A percentile compares a stretch with the other conserved stretches of the same genome.
Conservation (phyloP, 2,329 filamentous ascomycete species). For the Graphilbum ipis-grandicollis region DNA sequence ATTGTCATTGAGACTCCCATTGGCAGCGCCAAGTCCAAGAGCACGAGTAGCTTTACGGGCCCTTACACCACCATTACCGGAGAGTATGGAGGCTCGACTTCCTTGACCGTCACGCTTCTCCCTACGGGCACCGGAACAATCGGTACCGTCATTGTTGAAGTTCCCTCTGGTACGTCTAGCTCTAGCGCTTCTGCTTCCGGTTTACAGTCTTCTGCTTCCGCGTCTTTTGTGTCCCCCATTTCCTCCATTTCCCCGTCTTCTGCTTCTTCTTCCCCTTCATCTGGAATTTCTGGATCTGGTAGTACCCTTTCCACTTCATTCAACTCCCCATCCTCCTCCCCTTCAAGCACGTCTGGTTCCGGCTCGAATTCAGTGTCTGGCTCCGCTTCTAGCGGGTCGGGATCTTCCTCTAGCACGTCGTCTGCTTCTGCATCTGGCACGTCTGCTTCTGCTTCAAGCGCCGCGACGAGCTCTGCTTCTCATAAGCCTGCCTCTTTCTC, state of each 20-base stretch:
- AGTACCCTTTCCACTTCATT: no score
- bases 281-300: no score
- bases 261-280: no score
- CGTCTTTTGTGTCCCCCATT: no score
- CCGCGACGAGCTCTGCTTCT: no score
- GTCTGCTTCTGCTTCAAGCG: no score
- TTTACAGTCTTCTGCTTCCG: no score
- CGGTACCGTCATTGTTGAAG: constrained; percentile 1
- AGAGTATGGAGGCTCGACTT: neutral
- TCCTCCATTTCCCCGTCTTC: neutral
- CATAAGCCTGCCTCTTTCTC: no score
- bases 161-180: neutral
- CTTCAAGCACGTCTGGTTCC: neutral
- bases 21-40: no score
- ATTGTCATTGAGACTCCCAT: constrained; percentile 4
- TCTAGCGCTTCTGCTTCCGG: no score
- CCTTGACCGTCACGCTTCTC: neutral
- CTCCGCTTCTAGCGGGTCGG: neutral
- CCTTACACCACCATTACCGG: constrained; percentile 1
- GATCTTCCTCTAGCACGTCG: neutral
- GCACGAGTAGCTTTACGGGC: neutral
- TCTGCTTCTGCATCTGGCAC: neutral
- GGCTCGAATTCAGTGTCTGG: no score
- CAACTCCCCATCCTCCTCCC: no score
- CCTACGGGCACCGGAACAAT: neutral